Base-by-base conservation (phyloP, 371 early-diverging fungal genomes). In the Batrachochytrium dendrobatidis region DNA sequence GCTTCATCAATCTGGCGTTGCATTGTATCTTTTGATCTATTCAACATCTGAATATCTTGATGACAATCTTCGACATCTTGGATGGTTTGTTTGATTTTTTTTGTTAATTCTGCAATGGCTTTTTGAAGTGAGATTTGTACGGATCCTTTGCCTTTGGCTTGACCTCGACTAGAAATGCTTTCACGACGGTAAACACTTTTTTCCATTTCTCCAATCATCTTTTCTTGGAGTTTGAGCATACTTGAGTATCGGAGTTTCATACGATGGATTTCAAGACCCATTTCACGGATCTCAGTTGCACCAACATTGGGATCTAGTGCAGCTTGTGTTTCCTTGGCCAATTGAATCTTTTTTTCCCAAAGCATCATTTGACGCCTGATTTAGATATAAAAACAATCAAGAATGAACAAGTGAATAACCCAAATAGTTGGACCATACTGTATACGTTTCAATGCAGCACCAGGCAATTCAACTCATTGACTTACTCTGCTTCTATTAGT, bases 291-390 rank as follows among this genome's bases (percentile, higher is more conserved):
- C 59, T 81, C 80, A 1, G 73, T 73, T 0, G 82, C 76, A 29
- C 82, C 82, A 46, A 79, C 60, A 55, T 77, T 76, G 28, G 82
- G 82, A 51, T 81, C 82, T 34, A 81, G 66, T 5, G 82, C 82
- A 1, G 75, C 73, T 49, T 77, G 76, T 6, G 82, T 81, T 69
- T 81, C 82, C 58, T 79, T 80, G 18, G 82, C 79, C 28, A 81
- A 66, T 62, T 80, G 82, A 53, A 80, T 81, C 58, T 81, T 81
- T 62, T 81, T 81, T 57, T 81, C 78, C 82, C 82, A 81, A n/a
- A 81, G 71, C 76, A 81, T 72, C 52, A 80, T 69, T 52, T 81
- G 82, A 1, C 78, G 80, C 59, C 81, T 79, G 35, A 22, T 25
- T 48, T 33, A 63, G 32, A 26, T 39, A n/a, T n/a, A n/a, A n/a